phyloP scores from a whole-genome alignment of 805 yeast species.

The Yamadazyma laniorum region DNA sequence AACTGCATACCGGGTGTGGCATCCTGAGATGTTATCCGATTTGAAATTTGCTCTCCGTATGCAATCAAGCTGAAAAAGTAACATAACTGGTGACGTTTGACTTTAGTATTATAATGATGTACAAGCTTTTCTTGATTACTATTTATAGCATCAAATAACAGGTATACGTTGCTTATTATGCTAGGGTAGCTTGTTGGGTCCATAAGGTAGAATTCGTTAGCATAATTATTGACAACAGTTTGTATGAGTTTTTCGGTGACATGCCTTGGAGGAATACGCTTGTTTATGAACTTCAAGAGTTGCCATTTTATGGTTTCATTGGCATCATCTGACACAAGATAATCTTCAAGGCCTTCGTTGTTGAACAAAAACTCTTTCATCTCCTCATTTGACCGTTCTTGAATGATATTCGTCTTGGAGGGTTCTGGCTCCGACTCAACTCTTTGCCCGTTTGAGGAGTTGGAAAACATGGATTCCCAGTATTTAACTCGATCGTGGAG shows the following conservation, averaged over 20 bases:
- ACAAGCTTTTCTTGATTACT: slow-evolving; percentile 4
- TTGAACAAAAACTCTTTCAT: slow-evolving; percentile 14
- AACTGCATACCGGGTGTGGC: slow-evolving; percentile 34
- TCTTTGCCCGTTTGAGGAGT: neutral
- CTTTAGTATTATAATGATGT: slow-evolving; percentile 5
- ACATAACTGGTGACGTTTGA: slow-evolving; percentile 20
- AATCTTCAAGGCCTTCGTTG: slow-evolving; percentile 20
- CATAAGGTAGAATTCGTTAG: slow-evolving; percentile 35
- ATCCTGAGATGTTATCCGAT: slow-evolving; percentile 5
- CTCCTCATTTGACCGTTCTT: slow-evolving; percentile 13
- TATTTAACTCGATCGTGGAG: slow-evolving; percentile 31
- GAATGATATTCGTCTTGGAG: slow-evolving; percentile 6
- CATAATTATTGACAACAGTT: slow-evolving; percentile 28
- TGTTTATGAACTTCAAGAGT: slow-evolving; percentile 11
- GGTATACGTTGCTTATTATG: slow-evolving; percentile 13
- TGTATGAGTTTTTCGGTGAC: slow-evolving; percentile 23
- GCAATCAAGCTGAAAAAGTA: slow-evolving; percentile 35
- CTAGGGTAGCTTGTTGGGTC: slow-evolving; percentile 16
- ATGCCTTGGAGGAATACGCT: slow-evolving; percentile 24
- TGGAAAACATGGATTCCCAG: slow-evolving; percentile 20
- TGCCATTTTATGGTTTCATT: slow-evolving; percentile 24
- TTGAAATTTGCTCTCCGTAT: slow-evolving; percentile 36
- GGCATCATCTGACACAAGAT: slow-evolving; percentile 26
- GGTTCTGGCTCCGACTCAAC: neutral
- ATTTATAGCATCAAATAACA: slow-evolving; percentile 9